Percentiles rank a stretch among this genome's conserved stretches.
Evolutionary conservation across 1,139 yeast genomes (phyloP).

Genomic region (Protomyces inundatus): DNA sequence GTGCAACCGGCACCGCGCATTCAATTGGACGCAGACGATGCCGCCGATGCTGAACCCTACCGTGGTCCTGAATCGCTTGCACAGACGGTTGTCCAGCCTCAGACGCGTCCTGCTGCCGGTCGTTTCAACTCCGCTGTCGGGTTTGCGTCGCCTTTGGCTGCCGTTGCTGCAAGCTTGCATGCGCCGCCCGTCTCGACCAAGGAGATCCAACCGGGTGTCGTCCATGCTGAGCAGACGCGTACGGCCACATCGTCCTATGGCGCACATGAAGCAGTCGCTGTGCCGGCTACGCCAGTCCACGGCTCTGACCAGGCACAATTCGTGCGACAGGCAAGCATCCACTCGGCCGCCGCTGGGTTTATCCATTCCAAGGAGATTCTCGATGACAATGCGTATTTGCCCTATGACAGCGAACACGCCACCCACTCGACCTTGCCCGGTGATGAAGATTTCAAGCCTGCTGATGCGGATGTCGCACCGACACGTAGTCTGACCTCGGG

Average conservation of each 20-base stretch:
- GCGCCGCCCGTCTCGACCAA: constrained; percentile 2
- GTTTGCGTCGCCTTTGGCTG: constrained; percentile 10
- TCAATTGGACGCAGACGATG: constrained; percentile 2
- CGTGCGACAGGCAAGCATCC: constrained; percentile 8
- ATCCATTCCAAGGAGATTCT: constrained; percentile 7
- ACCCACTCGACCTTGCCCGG: constrained; percentile 20
- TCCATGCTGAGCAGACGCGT: not conserved
- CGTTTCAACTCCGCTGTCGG: constrained; percentile 8
- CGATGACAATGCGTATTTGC: constrained; percentile 18
- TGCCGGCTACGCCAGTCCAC: not conserved
- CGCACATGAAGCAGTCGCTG: not conserved
- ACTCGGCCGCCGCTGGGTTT: constrained; percentile 17
- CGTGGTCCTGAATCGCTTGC: constrained; percentile 11
- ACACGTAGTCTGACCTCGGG: constrained; percentile 4
- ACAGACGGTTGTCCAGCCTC: not conserved
- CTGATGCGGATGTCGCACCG: constrained; percentile 1
- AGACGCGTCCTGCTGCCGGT: constrained; percentile 18
- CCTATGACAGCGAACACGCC: constrained; percentile 10
- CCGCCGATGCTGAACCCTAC: constrained; percentile 13
- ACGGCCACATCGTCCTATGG: constrained; percentile 18
- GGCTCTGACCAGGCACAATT: constrained; percentile 11
- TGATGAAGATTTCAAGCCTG: constrained; percentile 18
- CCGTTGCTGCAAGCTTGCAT: constrained; percentile 11
- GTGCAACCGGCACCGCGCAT: not conserved
- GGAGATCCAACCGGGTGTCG: not conserved